These are phyloP conservation scores for Diversispora eburnea DNA, from an alignment of 192 early-diverging fungal genomes.

Conservation along the genomic window DNA sequence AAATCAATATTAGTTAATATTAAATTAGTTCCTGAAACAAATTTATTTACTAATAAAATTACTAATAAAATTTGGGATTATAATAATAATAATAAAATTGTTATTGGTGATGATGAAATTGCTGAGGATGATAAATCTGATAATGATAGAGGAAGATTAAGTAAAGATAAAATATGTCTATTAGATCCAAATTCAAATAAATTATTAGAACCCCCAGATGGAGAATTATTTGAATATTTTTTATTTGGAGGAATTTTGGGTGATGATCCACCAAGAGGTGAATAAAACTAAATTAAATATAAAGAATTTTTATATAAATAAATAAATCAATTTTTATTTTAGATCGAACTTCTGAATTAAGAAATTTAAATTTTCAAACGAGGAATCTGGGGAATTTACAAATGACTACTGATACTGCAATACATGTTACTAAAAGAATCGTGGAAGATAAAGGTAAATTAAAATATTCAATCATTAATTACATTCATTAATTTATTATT, in stretches of 20 bases:
- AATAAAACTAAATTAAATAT: background rate
- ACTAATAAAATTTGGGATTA: conserved; percentile 49
- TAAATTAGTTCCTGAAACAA: conserved; percentile 40
- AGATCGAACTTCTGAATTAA: conserved; percentile 58
- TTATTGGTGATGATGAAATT: no score
- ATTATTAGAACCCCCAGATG: conserved; percentile 62
- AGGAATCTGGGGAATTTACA: conserved; percentile 72
- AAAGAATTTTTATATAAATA: conserved; percentile 3
- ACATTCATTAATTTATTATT: background rate
- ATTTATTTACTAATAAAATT: conserved; percentile 51
- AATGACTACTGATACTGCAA: conserved; percentile 86
- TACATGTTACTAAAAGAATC: conserved; percentile 65
- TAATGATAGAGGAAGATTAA: conserved; percentile 20
- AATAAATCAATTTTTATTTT: background rate
- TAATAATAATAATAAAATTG: conserved; percentile 27
- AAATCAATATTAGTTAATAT: conserved; percentile 43
- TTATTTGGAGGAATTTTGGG: conserved; percentile 81
- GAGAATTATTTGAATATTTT: conserved; percentile 63
- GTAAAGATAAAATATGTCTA: conserved; percentile 59
- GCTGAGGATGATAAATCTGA: no score
- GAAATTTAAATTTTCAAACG: conserved; percentile 64
- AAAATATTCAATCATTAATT: background rate
- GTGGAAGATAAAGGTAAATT: conserved; percentile 58
- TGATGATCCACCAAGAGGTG: conserved; percentile 65
- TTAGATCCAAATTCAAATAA: conserved; percentile 64